phyloP scores from a whole-genome alignment of 768 basidiomycete species.

The Hysterangium stoloniferum region DNA sequence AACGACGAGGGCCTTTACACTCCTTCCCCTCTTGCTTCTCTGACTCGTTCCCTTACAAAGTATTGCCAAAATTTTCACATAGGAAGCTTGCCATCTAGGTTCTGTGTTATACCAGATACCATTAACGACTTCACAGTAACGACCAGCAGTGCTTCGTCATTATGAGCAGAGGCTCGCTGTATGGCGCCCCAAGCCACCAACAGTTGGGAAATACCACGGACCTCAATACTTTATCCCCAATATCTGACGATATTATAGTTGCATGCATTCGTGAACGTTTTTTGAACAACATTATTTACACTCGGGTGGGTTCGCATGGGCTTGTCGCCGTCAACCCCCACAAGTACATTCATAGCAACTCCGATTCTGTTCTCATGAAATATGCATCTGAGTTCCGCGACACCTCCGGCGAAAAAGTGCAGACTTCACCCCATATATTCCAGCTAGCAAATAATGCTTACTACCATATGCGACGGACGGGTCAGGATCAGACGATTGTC shows the following conservation, averaged over 20 bases:
- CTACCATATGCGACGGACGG: constrained; percentile 92
- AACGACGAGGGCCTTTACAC: background rate
- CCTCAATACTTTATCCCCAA: constrained; percentile 55
- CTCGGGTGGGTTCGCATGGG: constrained; percentile 57
- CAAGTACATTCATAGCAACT: constrained; percentile 78
- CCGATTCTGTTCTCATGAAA: constrained; percentile 76
- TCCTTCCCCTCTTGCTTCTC: background rate
- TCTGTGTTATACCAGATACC: no score
- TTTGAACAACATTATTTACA: constrained; percentile 78
- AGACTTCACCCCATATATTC: constrained; percentile 82
- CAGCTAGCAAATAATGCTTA: constrained; percentile 87
- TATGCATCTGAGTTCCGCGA: constrained; percentile 84
- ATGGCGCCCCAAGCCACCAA: constrained; percentile 40
- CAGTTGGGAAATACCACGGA: constrained; percentile 67
- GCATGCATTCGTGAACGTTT: constrained; percentile 82
- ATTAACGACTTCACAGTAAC: background rate
- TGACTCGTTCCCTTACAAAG: no score
- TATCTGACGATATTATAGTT: constrained; percentile 81
- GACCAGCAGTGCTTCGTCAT: background rate
- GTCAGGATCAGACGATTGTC: constrained; percentile 86
- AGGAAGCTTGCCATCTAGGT: no score
- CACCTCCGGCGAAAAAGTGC: constrained; percentile 51
- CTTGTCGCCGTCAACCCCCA: constrained; percentile 90
- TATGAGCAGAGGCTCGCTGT: constrained; percentile 12
- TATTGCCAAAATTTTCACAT: no score